Conservation (phyloP, 371 early-diverging fungal species). For the Apophysomyces trapeziformis region DNA sequence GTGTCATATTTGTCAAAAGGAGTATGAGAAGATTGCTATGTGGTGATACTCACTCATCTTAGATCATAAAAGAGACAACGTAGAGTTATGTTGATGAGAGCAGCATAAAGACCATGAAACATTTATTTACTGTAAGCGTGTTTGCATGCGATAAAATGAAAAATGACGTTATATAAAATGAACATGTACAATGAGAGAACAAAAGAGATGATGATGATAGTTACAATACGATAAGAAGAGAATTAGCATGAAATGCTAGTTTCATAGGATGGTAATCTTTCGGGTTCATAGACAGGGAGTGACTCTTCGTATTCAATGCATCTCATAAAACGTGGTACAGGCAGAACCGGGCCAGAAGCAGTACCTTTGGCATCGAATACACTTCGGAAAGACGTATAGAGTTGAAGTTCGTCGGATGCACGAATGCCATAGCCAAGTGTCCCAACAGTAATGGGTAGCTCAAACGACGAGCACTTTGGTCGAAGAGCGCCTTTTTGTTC, state of each 20-base stretch:
- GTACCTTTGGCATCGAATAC: conserved; percentile 2
- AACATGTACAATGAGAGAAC: background rate
- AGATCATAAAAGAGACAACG: no score
- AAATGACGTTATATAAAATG: background rate
- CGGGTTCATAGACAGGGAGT: conserved; percentile 31
- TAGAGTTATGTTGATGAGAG: no score
- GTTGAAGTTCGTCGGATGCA: conserved; percentile 31
- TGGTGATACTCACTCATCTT: no score
- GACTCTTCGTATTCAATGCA: conserved; percentile 34
- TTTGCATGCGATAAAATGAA: no score
- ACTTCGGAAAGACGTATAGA: conserved; percentile 23
- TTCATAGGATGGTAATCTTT: conserved; percentile 69
- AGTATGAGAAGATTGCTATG: no score
- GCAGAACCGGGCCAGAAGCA: background rate
- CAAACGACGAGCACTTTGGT: conserved; percentile 13
- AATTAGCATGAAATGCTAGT: conserved; percentile 46
- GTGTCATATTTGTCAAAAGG: no score
- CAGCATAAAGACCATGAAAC: no score
- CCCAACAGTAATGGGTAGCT: conserved; percentile 34
- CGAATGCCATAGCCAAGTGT: conserved; percentile 39
- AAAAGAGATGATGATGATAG: background rate
- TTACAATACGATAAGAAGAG: conserved; percentile 20
- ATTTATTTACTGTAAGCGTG: no score
- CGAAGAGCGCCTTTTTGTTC: background rate
- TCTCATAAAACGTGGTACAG: conserved; percentile 31